phyloP scores from a whole-genome alignment of 2,329 filamentous ascomycete species.

The Bipolaris cookei region DNA sequence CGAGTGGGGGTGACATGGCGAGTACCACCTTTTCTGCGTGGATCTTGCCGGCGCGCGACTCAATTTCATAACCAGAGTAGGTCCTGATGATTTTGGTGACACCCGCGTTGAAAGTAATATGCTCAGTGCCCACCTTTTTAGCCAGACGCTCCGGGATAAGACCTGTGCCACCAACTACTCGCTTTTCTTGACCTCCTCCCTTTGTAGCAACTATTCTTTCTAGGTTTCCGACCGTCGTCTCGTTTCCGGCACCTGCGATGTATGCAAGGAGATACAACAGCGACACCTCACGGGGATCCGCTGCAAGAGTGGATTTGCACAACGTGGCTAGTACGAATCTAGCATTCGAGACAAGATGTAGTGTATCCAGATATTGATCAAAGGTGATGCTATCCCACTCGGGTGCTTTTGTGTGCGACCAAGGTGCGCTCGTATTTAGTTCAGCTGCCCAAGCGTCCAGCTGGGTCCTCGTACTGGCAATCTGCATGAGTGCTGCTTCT shows the following conservation, averaged over 20 bases:
- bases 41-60: slow-evolving; percentile 33
- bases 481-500: slow-evolving; percentile 14
- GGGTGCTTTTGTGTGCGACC: slow-evolving; percentile 17
- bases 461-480: slow-evolving; percentile 17
- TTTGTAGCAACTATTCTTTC: slow-evolving; percentile 17
- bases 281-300: slow-evolving; percentile 22
- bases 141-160: slow-evolving; percentile 27
- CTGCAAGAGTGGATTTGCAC: slow-evolving; percentile 22
- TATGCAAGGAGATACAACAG: slow-evolving; percentile 30
- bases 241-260: slow-evolving; percentile 29
- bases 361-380: slow-evolving; percentile 12
- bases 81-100: slow-evolving; percentile 24
- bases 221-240: slow-evolving; percentile 21
- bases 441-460: slow-evolving; percentile 27
- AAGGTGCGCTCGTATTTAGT: slow-evolving; percentile 26
- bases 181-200: slow-evolving; percentile 26
- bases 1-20: slow-evolving; percentile 57
- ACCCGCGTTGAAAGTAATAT: slow-evolving; percentile 26
- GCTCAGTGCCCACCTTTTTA: slow-evolving; percentile 19
- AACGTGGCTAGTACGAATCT: slow-evolving; percentile 17
- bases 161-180: slow-evolving; percentile 31
- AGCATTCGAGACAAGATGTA: slow-evolving; percentile 15
- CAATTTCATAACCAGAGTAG: slow-evolving; percentile 17
- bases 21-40: slow-evolving; percentile 56
- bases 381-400: slow-evolving; percentile 26